Conservation (phyloP, 306 rosid species). For the Castanospermum australe region DNA sequence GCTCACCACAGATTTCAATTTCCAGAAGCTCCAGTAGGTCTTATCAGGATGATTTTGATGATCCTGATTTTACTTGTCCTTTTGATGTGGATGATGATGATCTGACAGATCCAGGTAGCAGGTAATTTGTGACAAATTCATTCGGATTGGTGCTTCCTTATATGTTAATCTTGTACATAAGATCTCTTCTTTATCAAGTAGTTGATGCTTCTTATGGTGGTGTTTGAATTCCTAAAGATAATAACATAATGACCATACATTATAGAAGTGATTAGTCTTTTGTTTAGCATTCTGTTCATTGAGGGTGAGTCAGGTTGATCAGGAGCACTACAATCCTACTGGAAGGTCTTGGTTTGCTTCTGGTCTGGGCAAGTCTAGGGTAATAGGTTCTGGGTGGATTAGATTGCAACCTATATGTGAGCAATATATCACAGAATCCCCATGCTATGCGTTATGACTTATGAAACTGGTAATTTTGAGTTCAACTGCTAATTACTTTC, state of each 20-base stretch:
- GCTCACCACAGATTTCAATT: conserved; percentile 56
- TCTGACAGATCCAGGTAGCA: conserved; percentile 68
- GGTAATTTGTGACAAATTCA: conserved; percentile 45
- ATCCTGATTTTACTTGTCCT: conserved; percentile 65
- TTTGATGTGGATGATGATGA: conserved; percentile 80
- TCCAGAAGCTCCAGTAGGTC: conserved; percentile 89
- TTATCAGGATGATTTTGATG: conserved; percentile 65
- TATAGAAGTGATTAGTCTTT: not conserved
- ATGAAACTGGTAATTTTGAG: not conserved
- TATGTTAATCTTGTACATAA: not conserved
- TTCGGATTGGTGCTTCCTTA: conserved; percentile 25
- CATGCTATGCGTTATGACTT: not conserved
- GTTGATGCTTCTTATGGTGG: not conserved
- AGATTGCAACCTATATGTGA: not conserved
- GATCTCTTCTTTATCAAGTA: conserved; percentile 3
- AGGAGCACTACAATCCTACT: not conserved
- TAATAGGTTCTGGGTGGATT: not conserved
- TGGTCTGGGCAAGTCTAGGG: conserved; percentile 7
- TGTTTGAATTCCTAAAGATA: conserved; percentile 12
- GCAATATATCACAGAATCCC: not conserved
- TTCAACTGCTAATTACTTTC: not conserved
- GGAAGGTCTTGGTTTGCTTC: conserved; percentile 8
- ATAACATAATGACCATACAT: not conserved
- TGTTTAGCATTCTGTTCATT: not conserved
- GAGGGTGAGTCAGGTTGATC: too few relatives aligned